Conservation (phyloP, 1,284 basidiomycete species). For the Phaffia rhodozyma region DNA sequence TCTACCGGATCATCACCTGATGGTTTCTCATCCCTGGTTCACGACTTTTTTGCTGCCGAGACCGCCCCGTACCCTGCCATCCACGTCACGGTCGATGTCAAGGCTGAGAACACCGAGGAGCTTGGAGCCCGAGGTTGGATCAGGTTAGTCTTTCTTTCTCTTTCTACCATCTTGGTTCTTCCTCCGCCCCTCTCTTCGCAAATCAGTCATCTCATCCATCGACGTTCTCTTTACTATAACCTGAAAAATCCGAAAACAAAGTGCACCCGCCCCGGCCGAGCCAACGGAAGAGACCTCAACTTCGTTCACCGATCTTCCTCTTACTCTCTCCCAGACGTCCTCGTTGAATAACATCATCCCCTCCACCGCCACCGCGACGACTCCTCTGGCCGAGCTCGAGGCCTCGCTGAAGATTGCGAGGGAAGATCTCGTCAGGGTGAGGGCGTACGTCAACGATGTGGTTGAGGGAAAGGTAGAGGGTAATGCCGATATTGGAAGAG, state of each 20-base stretch:
- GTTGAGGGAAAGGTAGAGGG: conserved; percentile 65
- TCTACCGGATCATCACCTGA: conserved; percentile 81
- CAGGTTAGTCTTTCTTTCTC: conserved; percentile 45
- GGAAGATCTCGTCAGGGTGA: conserved; percentile 43
- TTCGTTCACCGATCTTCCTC: conserved; percentile 65
- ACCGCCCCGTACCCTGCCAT: conserved; percentile 79
- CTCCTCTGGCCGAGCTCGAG: conserved; percentile 36
- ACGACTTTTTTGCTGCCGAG: conserved; percentile 95
- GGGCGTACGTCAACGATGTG: conserved; percentile 75
- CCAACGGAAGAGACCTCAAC: conserved; percentile 21
- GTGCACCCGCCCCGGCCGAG: conserved; percentile 28
- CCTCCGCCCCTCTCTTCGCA: neutral
- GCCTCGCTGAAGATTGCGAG: conserved; percentile 6
- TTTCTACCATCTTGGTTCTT: conserved; percentile 19
- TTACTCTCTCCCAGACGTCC: neutral
- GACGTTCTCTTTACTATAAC: no score
- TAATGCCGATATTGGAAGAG: conserved; percentile 77
- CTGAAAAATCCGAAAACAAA: neutral
- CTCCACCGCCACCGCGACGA: conserved; percentile 30
- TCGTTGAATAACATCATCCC: conserved; percentile 19
- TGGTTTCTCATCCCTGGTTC: conserved; percentile 92
- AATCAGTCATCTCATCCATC: neutral
- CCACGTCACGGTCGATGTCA: conserved; percentile 86
- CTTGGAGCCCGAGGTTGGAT: conserved; percentile 80
- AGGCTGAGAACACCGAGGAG: conserved; percentile 50